Conservation (phyloP, 805 yeast species). For the Starmerella kuoi region DNA sequence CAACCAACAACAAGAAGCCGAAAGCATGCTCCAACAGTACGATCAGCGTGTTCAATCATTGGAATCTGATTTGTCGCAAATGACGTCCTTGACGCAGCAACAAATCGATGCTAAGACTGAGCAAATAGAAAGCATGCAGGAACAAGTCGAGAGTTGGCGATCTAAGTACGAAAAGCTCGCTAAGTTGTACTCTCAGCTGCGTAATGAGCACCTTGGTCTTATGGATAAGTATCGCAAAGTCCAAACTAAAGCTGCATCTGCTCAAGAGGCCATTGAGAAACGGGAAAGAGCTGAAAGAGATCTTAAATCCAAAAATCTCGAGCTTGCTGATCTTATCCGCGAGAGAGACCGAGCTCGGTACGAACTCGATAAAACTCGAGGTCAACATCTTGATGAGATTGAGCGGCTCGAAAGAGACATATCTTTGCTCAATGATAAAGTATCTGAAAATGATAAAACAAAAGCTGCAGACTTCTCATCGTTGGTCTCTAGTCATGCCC, state of each 20-base stretch:
- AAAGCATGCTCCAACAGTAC: conserved; percentile 69
- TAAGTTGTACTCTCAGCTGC: conserved; percentile 74
- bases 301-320: conserved; percentile 71
- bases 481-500: conserved; percentile 24
- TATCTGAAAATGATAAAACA: conserved; percentile 47
- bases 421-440: conserved; percentile 45
- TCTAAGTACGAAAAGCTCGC: conserved; percentile 82
- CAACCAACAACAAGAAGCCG: conserved; percentile 79
- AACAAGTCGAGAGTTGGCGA: conserved; percentile 68
- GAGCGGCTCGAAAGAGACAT: conserved; percentile 55
- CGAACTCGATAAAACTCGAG: conserved; percentile 60
- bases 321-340: conserved; percentile 75
- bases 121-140: conserved; percentile 52
- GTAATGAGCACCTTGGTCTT: conserved; percentile 79
- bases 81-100: conserved; percentile 53
- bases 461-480: conserved; percentile 54
- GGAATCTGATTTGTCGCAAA: conserved; percentile 54
- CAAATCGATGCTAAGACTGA: conserved; percentile 71
- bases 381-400: conserved; percentile 50
- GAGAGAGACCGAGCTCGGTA: conserved; percentile 82
- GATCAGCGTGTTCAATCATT: conserved; percentile 72
- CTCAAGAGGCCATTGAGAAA: conserved; percentile 79
- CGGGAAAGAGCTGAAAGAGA: conserved; percentile 75
- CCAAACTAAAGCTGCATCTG: conserved; percentile 76
- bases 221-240: conserved; percentile 65